Evolutionary conservation across 768 basidiomycete species (phyloP), one percentile per base, ranked within the genome.

Genomic region (Termitomyces sp.): DNA sequence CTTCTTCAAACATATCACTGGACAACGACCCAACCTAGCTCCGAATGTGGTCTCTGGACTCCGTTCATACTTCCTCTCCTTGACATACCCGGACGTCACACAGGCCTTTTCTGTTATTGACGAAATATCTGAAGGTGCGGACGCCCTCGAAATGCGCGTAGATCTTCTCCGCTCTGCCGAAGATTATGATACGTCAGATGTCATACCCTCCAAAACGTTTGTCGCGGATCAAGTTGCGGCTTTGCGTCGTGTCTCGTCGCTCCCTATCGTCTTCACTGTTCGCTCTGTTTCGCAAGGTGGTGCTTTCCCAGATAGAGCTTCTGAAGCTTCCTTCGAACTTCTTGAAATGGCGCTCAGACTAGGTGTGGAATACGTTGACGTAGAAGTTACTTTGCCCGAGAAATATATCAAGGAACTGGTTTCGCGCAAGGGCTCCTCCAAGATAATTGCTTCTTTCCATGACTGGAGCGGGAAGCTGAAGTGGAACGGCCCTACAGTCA

Each of bases 231-330:
- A 98, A 64, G 73, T 98, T 46, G 78, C 90, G 2, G 80, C 83
- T 5, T 75, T 98, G 17, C 85, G 94, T 49, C 83, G 87, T 37
- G 77, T 75, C 14, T 89, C 92, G 1, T 74, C 80, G 0, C 77
- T 99, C 6, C 97, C 97, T 2, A 83, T 98, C 62, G 85, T 98
- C 56, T 98, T 87, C 73, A 97, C 97, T 0, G 88, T 96, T 35
- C 78, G 97, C 26, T 93, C 93, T 3, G 76, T 81, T 14, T 81
- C 87, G 0, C 95, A 99, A 68, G 97, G 96, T 21, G 96, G 97
- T 5, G 80, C 87, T 17, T 94, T 93, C 80, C 93, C 95, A 0
- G 88, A 96, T 68, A 74, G 77, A 35, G 84, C 84, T 0, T 72
- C 82, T 53, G 80, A 84, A 50, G 87, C 88, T 56, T 87, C 85